Evolutionary conservation across 129 eudicot species (phyloP).

Genomic region (Chrysanthemum lavandulifolium): DNA sequence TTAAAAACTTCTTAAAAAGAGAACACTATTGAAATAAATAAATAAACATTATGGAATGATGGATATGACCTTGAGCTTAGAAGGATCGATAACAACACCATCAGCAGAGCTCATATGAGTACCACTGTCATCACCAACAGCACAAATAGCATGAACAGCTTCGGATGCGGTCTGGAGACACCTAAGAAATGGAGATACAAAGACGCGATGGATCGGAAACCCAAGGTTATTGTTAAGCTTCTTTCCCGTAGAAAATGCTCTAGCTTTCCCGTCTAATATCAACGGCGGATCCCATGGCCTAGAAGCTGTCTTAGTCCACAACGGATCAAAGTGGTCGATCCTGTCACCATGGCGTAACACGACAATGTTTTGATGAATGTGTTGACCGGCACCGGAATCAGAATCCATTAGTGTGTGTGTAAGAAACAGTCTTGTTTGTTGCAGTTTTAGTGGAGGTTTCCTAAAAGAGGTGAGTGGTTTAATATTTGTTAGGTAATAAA

Average conservation of each 20-base stretch:
- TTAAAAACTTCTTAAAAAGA: too few species aligned
- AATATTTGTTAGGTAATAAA: background rate
- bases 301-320: constrained; percentile 54
- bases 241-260: constrained; percentile 63
- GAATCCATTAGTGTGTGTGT: constrained; percentile 24
- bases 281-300: constrained; percentile 93
- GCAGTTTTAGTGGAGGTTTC: constrained; percentile 6
- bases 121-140: constrained; percentile 29
- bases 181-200: constrained; percentile 80
- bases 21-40: too few species aligned
- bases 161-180: constrained; percentile 87
- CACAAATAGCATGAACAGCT: constrained; percentile 54
- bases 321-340: constrained; percentile 63
- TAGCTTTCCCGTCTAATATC: constrained; percentile 43
- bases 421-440: background rate
- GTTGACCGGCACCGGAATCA: background rate
- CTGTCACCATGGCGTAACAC: constrained; percentile 92
- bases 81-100: constrained; percentile 49
- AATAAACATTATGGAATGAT: too few species aligned
- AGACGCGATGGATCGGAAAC: constrained; percentile 76
- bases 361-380: constrained; percentile 45
- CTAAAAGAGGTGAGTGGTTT: background rate
- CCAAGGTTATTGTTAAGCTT: constrained; percentile 35
- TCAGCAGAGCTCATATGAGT: constrained; percentile 32
- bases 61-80: constrained; percentile 50